phyloP scores from a whole-genome alignment of 2,329 filamentous ascomycete genomes.

The Nemania sp. region DNA sequence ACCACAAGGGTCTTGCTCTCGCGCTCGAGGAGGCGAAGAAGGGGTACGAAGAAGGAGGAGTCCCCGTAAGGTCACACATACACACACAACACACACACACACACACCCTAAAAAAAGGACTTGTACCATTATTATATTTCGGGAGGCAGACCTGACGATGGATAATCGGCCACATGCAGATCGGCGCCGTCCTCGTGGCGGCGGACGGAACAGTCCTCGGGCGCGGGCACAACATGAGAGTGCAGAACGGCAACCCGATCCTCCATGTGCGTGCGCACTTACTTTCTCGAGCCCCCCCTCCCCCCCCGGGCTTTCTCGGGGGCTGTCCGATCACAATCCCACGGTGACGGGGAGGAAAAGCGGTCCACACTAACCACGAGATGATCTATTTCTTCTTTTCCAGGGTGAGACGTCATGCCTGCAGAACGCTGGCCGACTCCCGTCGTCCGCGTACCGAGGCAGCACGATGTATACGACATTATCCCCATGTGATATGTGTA shows the following conservation, averaged over 20 bases:
- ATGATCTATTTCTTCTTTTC: too few relatives aligned
- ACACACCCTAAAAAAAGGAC: too few relatives aligned
- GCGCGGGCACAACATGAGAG: conserved; percentile 74
- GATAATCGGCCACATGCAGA: conserved; percentile 41
- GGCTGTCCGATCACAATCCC: not conserved
- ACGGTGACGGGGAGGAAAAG: not conserved
- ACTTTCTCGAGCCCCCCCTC: too few relatives aligned
- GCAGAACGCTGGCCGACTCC: conserved; percentile 72
- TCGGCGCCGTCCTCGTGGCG: conserved; percentile 64
- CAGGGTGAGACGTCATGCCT: conserved; percentile 79
- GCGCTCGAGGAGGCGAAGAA: conserved; percentile 53
- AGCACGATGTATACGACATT: conserved; percentile 85
- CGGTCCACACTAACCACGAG: too few relatives aligned
- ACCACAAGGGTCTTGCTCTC: conserved; percentile 49
- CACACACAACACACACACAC: too few relatives aligned
- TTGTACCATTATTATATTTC: not conserved
- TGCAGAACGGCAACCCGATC: conserved; percentile 72
- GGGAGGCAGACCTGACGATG: not conserved
- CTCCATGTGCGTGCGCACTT: conserved; percentile 58
- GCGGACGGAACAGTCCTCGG: conserved; percentile 72
- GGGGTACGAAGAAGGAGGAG: conserved; percentile 52
- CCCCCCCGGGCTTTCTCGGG: too few relatives aligned
- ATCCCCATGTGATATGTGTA: conserved; percentile 79
- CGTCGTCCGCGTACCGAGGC: conserved; percentile 69
- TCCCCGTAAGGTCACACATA: conserved; percentile 46